Evolutionary conservation across 441 rosid species (phyloP).

Genomic region (Erodium trifolium): DNA sequence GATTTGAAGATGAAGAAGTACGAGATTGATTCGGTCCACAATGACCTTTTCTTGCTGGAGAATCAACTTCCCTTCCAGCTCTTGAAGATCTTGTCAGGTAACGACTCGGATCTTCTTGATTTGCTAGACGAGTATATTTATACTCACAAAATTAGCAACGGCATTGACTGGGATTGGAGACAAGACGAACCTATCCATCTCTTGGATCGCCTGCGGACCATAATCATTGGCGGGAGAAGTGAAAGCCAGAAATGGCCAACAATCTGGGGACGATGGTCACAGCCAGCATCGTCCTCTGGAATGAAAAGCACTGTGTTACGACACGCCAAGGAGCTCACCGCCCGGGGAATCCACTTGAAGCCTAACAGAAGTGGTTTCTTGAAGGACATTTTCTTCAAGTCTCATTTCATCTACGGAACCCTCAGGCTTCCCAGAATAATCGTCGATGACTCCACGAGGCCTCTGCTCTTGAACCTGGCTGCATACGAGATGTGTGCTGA

Average conservation of each 20-base stretch:
- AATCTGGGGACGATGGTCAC: not conserved
- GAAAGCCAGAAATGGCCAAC: not conserved
- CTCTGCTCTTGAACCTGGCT: not conserved
- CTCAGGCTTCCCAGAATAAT: not conserved
- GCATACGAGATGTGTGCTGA: conserved; percentile 6
- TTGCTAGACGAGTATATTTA: not conserved
- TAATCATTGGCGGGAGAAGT: not conserved
- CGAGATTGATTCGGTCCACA: conserved; percentile 3
- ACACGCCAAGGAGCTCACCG: conserved; percentile 13
- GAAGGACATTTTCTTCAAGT: conserved; percentile 8
- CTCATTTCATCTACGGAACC: not conserved
- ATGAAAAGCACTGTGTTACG: conserved; percentile 4
- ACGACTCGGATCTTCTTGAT: not conserved
- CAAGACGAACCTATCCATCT: conserved; percentile 11
- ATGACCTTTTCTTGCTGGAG: conserved; percentile 18
- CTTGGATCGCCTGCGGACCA: not conserved
- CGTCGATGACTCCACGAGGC: not conserved
- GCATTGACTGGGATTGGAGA: not conserved
- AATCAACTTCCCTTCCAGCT: conserved; percentile 18
- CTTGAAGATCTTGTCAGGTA: conserved; percentile 11
- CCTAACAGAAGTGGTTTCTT: conserved; percentile 3
- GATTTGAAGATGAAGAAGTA: conserved; percentile 9
- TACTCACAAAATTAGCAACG: not conserved
- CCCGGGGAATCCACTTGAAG: conserved; percentile 13
- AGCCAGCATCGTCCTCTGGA: not conserved